These are phyloP conservation scores for Earliella scabrosa DNA, from an alignment of 1,284 basidiomycete species.

Conservation along the genomic window DNA sequence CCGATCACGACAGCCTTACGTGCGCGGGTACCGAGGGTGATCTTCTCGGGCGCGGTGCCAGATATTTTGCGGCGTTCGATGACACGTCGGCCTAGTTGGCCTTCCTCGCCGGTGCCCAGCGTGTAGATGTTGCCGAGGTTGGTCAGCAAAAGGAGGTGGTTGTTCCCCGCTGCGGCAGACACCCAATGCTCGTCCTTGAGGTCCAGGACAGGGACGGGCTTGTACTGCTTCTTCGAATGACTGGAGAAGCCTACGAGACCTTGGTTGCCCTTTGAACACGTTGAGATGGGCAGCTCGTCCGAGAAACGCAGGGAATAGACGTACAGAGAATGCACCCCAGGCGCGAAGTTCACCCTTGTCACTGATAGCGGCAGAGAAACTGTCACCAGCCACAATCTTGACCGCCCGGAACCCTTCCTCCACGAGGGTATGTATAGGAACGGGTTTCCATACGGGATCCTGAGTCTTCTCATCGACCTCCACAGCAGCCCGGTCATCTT, in stretches of 20 bases:
- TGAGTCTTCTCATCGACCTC: conserved; percentile 83
- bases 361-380: conserved; percentile 82
- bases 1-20: conserved; percentile 81
- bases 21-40: conserved; percentile 68
- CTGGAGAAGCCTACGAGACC: conserved; percentile 87
- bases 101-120: conserved; percentile 88
- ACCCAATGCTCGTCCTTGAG: conserved; percentile 78
- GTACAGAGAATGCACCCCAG: conserved; percentile 93
- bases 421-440: conserved; percentile 72
- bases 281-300: conserved; percentile 14
- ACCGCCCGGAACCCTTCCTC: conserved; percentile 85
- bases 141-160: conserved; percentile 88
- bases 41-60: conserved; percentile 81
- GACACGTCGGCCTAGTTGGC: conserved; percentile 86
- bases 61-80: conserved; percentile 84
- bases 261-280: conserved; percentile 61
- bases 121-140: conserved; percentile 84
- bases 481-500: conserved; percentile 59
- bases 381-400: conserved; percentile 83
- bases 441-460: conserved; percentile 75
- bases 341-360: conserved; percentile 80
- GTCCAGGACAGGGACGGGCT: conserved; percentile 73
- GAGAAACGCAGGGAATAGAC: conserved; percentile 33
- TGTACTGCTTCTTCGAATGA: conserved; percentile 65
- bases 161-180: conserved; percentile 79